Evolutionary conservation across 371 early-diverging fungal species (phyloP), one percentile per base, ranked within the genome.

Genomic region (Cladochytrium tenue): DNA sequence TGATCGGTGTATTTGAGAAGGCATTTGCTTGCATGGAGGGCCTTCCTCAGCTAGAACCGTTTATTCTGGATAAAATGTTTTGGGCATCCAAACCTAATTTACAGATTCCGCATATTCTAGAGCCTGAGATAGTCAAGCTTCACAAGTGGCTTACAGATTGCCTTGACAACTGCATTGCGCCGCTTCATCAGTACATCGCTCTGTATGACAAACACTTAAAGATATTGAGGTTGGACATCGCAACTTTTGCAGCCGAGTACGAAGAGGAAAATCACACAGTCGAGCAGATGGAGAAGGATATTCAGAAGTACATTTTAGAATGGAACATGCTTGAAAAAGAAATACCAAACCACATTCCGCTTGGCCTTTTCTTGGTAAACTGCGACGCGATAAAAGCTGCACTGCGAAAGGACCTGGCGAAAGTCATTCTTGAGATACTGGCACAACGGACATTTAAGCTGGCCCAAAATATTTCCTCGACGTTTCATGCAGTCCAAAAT

Each of bases 211-310:
- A 72, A 28, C 77, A 84, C 58, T 50, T 82, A n/a, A 60, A 65
- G 50, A 51, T 79, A 27, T 65, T 84, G 58, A 81, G 69, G 51
- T 64, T 84, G 23, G 80, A 81, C 62, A 72, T 80, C 34, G 64
- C 71, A 2, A 53, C 69, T 36, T 86, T 69, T 70, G 69, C 77
- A 1, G 68, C 51, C 2, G 72, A 82, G 20, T 86, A 86, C 60
- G 83, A 84, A 57, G 77, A 69, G 3, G 74, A 73, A 56, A 69
- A 76, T 26, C 79, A 73, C 62, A 60, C 74, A 1, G 52, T 85
- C 28, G 82, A 78, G 25, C 81, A 84, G 25, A 82, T 86, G 76
- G 85, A 85, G 68, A 28, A 36, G 28, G 84, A 85, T 64, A 76
- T 83, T 56, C 36, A 63, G 25, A 32, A 56, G 27, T 72, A 79